These are phyloP conservation scores for Phytophthora pisi DNA, from an alignment of 352 stramenopile genomes.

Conservation along the genomic window DNA sequence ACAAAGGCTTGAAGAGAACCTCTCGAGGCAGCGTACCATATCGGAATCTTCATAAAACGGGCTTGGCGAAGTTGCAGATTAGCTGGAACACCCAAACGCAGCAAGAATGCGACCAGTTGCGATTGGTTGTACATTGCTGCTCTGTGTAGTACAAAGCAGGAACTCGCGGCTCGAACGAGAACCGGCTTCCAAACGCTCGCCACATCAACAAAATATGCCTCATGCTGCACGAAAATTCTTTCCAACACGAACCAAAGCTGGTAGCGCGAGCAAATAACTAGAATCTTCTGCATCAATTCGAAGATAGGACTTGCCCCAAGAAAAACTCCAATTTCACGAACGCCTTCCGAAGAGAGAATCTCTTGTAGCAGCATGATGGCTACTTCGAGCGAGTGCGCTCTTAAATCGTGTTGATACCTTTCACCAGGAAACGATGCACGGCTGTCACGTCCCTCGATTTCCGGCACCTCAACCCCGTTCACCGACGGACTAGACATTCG, in stretches of 20 bases:
- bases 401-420: slow-evolving; percentile 29
- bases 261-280: slow-evolving; percentile 57
- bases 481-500: slow-evolving; percentile 5
- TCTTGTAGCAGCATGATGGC: slow-evolving; percentile 34
- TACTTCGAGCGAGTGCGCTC: slow-evolving; percentile 16
- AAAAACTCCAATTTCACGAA: slow-evolving; percentile 42
- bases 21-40: slow-evolving; percentile 57
- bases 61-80: slow-evolving; percentile 44
- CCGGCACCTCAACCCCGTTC: slow-evolving; percentile 14
- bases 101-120: slow-evolving; percentile 48
- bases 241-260: slow-evolving; percentile 57
- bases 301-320: slow-evolving; percentile 46
- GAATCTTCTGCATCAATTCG: slow-evolving; percentile 45
- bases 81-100: slow-evolving; percentile 47
- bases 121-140: slow-evolving; percentile 53
- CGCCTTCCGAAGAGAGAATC: slow-evolving; percentile 27
- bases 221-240: slow-evolving; percentile 45
- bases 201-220: slow-evolving; percentile 37
- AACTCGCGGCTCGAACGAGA: slow-evolving; percentile 47
- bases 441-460: slow-evolving; percentile 12
- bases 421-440: slow-evolving; percentile 18
- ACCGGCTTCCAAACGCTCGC: slow-evolving; percentile 57
- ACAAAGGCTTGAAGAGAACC: slow-evolving; percentile 53
- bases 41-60: slow-evolving; percentile 30
- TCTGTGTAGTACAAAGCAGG: slow-evolving; percentile 55